Base-by-base conservation (phyloP, 768 basidiomycete genomes). In the Serpula lacrymans region DNA sequence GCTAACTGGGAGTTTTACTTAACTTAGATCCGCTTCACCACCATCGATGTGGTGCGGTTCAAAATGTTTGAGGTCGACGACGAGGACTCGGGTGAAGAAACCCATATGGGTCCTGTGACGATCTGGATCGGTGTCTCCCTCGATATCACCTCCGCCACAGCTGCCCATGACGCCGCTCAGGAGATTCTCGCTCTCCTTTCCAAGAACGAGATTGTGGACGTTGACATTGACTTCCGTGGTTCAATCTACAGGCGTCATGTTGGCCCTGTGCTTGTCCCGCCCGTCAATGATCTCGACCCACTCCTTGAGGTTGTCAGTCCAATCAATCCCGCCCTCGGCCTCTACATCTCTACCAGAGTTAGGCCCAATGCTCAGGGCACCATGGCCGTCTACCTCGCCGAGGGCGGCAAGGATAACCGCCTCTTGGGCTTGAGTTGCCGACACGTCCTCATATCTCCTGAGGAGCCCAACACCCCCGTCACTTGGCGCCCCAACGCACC, bases 111-210 rank as follows among this genome's bases (percentile, higher is more conserved):
- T 45, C 57, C 58, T 46, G 50, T 63, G 25, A 64, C 64, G 6
- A 62, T 70, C 38, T 71, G 70, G 70, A 49, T 70, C 12, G 69
- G 68, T 3, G 64, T 70, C 30, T 31, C 49, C 33, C 60, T 61
- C 21, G 59, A 61, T n/a, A 51, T 53, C 44, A 51, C 52, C 57
- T 54, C 53, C 48, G 55, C 48, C 44, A 49, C 49, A 20, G 50
- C 33, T 32, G 65, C 68, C 5, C 48, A 35, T 54, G 41, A 59
- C 25, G 55, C 60, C 6, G 35, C 67, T 37, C 45, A 52, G 20
- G 58, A 55, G 35, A 59, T 65, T 51, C 59, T 58, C 35, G 45
- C 34, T 16, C 50, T 65, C 42, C 67, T 71, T 51, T 45, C 58
- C 48, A 16, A 51, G 34, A 50, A 57, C 52, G 18, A 51, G 14